Percentiles rank a stretch among this genome's conserved stretches.
These are phyloP conservation scores for Imleria badia DNA, from an alignment of 768 basidiomycete species.

Conservation along the genomic window DNA sequence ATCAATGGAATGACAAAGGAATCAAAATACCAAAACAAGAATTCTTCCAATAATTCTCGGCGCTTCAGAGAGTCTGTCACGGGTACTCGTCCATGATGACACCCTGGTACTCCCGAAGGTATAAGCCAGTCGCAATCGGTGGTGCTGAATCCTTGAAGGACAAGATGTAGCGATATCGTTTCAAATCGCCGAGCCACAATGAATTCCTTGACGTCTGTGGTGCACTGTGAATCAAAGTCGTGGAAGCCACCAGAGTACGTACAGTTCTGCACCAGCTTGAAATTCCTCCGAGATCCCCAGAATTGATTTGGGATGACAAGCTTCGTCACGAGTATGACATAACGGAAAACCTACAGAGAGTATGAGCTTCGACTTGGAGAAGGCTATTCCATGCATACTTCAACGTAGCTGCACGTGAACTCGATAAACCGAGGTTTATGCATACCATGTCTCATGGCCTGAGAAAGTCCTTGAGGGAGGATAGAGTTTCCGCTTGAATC, in stretches of 20 bases:
- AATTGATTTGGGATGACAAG: slow-evolving; percentile 69
- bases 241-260: slow-evolving; percentile 19
- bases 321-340: slow-evolving; percentile 60
- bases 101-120: slow-evolving; percentile 38
- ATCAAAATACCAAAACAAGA: slow-evolving; percentile 94
- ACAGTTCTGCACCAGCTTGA: slow-evolving; percentile 58
- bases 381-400: slow-evolving; percentile 43
- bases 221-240: background rate
- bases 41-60: slow-evolving; percentile 80
- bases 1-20: slow-evolving; percentile 78
- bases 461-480: slow-evolving; percentile 43
- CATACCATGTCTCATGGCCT: slow-evolving; percentile 44
- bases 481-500: slow-evolving; percentile 54
- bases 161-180: slow-evolving; percentile 67
- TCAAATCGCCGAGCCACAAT: slow-evolving; percentile 81
- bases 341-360: slow-evolving; percentile 62
- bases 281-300: slow-evolving; percentile 77
- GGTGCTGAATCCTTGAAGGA: slow-evolving; percentile 74
- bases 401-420: slow-evolving; percentile 62
- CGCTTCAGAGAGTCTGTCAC: slow-evolving; percentile 74
- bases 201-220: slow-evolving; percentile 69
- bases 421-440: slow-evolving; percentile 78
- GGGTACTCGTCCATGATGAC: slow-evolving; percentile 48
- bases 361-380: background rate
- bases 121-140: slow-evolving; percentile 80